phyloP scores from a whole-genome alignment of 2,329 filamentous ascomycete genomes.

The Colletotrichum truncatum region DNA sequence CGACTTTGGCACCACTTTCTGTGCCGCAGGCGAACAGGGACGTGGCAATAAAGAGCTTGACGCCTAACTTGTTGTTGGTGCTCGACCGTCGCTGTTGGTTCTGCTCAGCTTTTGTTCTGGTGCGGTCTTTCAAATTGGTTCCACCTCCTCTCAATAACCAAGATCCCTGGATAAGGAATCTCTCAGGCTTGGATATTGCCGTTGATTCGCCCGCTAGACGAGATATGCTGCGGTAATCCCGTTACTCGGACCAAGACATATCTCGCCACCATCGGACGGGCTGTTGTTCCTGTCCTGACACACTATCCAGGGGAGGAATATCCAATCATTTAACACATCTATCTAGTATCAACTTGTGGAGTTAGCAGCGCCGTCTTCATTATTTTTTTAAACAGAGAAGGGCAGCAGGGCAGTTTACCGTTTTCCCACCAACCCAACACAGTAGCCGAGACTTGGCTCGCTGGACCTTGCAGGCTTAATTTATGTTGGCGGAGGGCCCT shows the following conservation, averaged over 20 bases:
- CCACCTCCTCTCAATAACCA: background rate
- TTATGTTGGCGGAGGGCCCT: background rate
- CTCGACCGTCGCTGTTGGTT: background rate
- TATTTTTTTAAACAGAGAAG: no score
- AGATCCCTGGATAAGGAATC: background rate
- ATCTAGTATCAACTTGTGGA: no score
- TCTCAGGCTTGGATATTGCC: background rate
- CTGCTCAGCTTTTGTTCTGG: background rate
- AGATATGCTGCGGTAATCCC: background rate
- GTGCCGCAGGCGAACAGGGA: background rate
- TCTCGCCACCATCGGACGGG: background rate
- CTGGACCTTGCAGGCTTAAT: background rate
- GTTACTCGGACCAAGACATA: background rate
- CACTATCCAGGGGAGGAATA: no score
- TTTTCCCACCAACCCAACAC: background rate
- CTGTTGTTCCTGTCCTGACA: background rate
- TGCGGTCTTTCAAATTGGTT: background rate
- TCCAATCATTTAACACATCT: no score
- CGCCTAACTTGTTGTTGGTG: background rate
- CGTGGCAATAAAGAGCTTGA: slow-evolving; percentile 3
- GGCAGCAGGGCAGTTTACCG: no score
- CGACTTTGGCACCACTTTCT: background rate
- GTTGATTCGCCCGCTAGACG: background rate
- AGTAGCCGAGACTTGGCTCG: background rate
- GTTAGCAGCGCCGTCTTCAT: no score